Base-by-base conservation (phyloP, 2,329 filamentous ascomycete genomes). In the Botrytis sinoallii region DNA sequence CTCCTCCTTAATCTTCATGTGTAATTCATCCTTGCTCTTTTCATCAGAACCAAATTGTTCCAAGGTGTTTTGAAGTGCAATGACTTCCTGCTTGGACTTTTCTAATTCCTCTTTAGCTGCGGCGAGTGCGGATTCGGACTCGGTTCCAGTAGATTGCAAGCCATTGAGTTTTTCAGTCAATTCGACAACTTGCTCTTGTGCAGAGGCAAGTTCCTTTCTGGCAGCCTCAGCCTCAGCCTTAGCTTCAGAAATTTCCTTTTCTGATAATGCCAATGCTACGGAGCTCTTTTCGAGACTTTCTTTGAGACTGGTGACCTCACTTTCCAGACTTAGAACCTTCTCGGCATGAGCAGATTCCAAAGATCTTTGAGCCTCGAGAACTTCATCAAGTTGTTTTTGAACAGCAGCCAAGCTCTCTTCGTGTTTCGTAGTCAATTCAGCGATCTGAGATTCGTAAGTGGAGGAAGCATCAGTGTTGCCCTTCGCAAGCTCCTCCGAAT, bases 301-400 rank as follows among this genome's bases (percentile, higher is more conserved):
- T 80, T 87, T 87, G 67, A 89, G 83, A 74, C 83, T 81, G 25
- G 82, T 81, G 73, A 83, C 85, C 1, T 84, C 84, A 65, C 85
- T 83, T 48, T 83, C 81, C 73, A 86, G 85, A 35, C 82, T 82
- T 69, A 86, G 84, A 38, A 84, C 74, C 77, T 84, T 85, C 57
- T 84, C 82, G 69, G 84, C 83, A 76, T 84, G 85, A 20, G 84
- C 83, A 38, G 82, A 81, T 78, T 86, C 84, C 10, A 87, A 78
- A 7, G 82, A 81, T n/a, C 81, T 80, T 69, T 85, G 86, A 3
- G 86, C 85, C 2, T 85, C 83, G 1, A 83, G 83, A 70, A 90
- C 80, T 59, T 87, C 85, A 32, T 88, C 85, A 46, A 91, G 83
- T 81, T 88, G 86, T 78, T 83, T 85, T 80, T 90, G 86, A 64